Percentiles rank a stretch among this genome's conserved stretches.
phyloP scores from a whole-genome alignment of 2,329 filamentous ascomycete species.

The Colletotrichum sp. region DNA sequence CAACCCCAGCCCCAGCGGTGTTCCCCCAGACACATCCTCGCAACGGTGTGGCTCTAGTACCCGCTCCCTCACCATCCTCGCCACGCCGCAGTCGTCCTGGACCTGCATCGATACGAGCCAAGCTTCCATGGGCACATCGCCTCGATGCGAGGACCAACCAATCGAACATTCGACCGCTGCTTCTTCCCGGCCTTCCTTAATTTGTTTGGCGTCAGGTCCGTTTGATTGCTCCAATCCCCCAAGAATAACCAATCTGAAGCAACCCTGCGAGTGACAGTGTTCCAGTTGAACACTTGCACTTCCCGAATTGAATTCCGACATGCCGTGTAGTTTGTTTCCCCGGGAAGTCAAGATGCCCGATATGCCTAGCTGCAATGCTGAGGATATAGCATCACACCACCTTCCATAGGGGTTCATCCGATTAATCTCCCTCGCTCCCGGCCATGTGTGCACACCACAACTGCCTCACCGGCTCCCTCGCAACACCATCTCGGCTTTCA shows the following conservation, averaged over 20 bases:
- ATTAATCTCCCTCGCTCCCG: not conserved
- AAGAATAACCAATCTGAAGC: not conserved
- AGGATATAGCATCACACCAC: not conserved
- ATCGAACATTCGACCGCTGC: not conserved
- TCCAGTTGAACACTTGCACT: not conserved
- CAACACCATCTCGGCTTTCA: not conserved
- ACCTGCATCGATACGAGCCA: conserved; percentile 11
- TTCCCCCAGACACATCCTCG: not conserved
- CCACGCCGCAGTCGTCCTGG: not conserved
- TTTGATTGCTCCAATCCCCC: not conserved
- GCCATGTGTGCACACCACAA: not conserved
- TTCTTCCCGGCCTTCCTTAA: not conserved
- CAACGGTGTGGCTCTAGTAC: not conserved
- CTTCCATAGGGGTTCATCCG: not conserved
- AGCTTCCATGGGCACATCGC: not conserved
- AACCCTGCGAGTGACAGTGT: not conserved
- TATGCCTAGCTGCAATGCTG: not conserved
- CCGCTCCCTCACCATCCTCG: not conserved
- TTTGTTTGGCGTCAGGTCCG: not conserved
- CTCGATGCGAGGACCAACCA: not conserved
- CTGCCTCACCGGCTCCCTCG: not conserved
- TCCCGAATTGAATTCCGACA: not conserved
- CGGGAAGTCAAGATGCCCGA: not conserved
- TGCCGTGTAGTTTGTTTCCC: not conserved
- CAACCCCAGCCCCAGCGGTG: not conserved